Conservation (phyloP, 2,329 filamentous ascomycete species). For the Cladosporium sp. region DNA sequence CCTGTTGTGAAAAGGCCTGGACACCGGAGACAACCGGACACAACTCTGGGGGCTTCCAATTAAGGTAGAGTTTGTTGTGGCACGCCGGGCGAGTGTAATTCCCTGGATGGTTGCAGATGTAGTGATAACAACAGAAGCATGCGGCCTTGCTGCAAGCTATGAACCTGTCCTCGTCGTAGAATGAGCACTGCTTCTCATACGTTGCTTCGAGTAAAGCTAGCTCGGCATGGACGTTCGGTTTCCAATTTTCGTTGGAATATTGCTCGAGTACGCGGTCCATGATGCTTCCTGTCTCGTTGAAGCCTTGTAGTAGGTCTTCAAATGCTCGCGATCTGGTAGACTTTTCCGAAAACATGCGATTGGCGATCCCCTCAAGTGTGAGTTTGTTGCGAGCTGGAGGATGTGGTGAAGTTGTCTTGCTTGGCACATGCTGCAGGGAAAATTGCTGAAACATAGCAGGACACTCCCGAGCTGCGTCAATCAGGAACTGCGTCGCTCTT, state of each 20-base stretch:
- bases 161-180: conserved; percentile 4
- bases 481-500: not conserved
- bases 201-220: not conserved
- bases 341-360: not conserved
- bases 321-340: not conserved
- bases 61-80: conserved; percentile 10
- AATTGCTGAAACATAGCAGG: not conserved
- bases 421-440: not conserved
- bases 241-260: not conserved
- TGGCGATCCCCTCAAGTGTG: not conserved
- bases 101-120: conserved; percentile 5
- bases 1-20: not conserved
- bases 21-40: not conserved
- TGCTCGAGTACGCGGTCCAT: not conserved
- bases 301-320: not conserved
- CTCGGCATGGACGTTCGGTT: conserved; percentile 2
- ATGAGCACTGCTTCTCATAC: not conserved
- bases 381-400: not conserved
- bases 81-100: not conserved
- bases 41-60: conserved; percentile 2
- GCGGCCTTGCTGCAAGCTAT: conserved; percentile 9
- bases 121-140: conserved; percentile 9
- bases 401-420: not conserved
- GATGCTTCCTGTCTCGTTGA: not conserved
- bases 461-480: not conserved